These are phyloP conservation scores for Hypoxylon sp. DNA, from an alignment of 2,329 filamentous ascomycete genomes.

Conservation along the genomic window DNA sequence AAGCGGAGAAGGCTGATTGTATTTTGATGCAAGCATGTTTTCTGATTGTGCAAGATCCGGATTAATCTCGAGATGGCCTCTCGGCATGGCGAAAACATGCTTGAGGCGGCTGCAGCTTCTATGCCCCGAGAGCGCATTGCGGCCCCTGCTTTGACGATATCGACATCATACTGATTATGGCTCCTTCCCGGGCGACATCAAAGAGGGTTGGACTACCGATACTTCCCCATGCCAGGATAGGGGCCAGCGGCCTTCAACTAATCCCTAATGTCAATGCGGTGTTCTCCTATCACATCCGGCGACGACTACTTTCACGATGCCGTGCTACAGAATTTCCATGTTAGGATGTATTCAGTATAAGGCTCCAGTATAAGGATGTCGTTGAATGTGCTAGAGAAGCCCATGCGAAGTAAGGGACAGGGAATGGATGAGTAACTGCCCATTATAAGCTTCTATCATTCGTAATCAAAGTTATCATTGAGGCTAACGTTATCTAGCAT, in stretches of 20 bases:
- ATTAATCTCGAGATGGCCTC: conserved; percentile 2
- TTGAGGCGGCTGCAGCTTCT: conserved; percentile 14
- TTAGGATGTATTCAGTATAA: not conserved
- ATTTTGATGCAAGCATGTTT: not conserved
- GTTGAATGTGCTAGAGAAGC: not conserved
- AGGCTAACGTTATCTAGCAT: not conserved
- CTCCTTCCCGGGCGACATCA: conserved; percentile 5
- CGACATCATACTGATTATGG: not conserved
- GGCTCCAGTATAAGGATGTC: not conserved
- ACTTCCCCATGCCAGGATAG: not conserved
- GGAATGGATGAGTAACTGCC: not conserved
- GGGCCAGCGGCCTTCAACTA: not conserved
- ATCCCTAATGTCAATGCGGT: not conserved
- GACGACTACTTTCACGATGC: not conserved
- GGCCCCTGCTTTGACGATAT: conserved; percentile 23
- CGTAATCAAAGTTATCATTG: not conserved
- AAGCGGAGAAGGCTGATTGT: conserved; percentile 1
- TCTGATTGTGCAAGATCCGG: not conserved
- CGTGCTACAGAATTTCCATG: not conserved
- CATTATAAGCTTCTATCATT: not conserved
- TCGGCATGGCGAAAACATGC: not conserved
- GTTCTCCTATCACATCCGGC: not conserved
- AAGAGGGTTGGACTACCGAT: not conserved
- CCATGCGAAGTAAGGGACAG: not conserved
- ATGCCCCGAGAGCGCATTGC: not conserved